phyloP scores from a whole-genome alignment of 2,329 filamentous ascomycete species.

The Trichoderma afroharzianum region DNA sequence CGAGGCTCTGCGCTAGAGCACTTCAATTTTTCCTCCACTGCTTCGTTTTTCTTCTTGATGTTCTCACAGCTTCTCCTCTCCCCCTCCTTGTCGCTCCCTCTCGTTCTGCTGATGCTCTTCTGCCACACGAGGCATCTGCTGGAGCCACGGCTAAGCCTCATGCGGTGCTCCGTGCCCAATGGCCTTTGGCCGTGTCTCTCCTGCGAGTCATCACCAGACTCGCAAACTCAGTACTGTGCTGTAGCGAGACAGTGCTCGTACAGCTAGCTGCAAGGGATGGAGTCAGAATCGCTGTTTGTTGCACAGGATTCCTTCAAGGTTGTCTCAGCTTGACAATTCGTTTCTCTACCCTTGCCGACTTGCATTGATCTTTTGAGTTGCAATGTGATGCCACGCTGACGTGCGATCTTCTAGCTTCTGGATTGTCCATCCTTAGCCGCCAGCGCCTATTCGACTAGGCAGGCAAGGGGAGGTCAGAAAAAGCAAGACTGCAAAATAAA shows the following conservation, averaged over 20 bases:
- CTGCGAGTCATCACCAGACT: slow-evolving; percentile 17
- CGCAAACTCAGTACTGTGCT: not conserved
- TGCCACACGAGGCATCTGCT: not conserved
- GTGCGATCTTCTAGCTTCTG: slow-evolving; percentile 1
- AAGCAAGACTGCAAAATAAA: too few relatives aligned
- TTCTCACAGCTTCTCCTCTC: slow-evolving; percentile 17
- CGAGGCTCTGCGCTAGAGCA: slow-evolving; percentile 29
- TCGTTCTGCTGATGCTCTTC: not conserved
- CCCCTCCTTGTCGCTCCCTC: not conserved
- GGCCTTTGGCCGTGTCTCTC: not conserved
- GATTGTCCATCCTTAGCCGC: not conserved
- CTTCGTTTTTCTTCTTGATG: slow-evolving; percentile 11
- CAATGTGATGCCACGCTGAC: slow-evolving; percentile 19
- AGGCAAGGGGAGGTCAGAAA: too few relatives aligned
- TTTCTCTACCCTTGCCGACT: not conserved
- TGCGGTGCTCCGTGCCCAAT: not conserved
- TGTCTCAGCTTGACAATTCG: not conserved
- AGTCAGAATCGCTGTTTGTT: not conserved
- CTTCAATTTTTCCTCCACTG: slow-evolving; percentile 5
- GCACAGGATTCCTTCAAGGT: slow-evolving; percentile 2
- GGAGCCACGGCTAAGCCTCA: slow-evolving; percentile 5
- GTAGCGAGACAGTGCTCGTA: not conserved
- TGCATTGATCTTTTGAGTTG: slow-evolving; percentile 13
- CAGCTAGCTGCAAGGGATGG: not conserved
- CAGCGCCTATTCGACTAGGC: too few relatives aligned